Evolutionary conservation across 2,329 filamentous ascomycete genomes (phyloP), one percentile per base, ranked within the genome.

Genomic region (Arthrobotrys megalospora): DNA sequence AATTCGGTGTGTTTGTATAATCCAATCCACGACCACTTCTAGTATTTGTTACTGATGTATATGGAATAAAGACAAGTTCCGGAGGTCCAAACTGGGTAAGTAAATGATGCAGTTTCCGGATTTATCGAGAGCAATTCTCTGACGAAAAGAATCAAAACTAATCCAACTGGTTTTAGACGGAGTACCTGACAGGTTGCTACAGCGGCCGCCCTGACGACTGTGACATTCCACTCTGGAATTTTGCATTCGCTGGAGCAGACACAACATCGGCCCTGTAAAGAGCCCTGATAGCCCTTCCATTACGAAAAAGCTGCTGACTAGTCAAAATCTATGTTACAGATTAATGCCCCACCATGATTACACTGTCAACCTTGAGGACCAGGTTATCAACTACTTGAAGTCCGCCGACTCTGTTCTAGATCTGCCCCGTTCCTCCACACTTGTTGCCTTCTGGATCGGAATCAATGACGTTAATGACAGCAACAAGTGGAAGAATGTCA

Each of bases 31-130:
- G 28, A 32, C 10, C 14, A 10, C 14, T 34, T 34, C 28, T 52
- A 38, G n/a, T 16, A 21, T 52, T 28, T n/a, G 24, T 41, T 55
- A 19, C 28, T 69, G 19, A 68, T 21, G 1, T 38, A n/a, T 10
- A n/a, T 10, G 8, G 36, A 10, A 5, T 11, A 5, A 28, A 76
- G 72, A 76, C 72, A 41, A 76, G 72, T 16, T 64, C 72, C 6
- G 72, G 43, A n/a, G 72, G 72, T 19, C 72, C 72, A 48, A 76
- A 76, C n/a, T 76, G 72, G 72, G 72, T 76, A 58, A 10, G 45
- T 14, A 43, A 21, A 58, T 14, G 12, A 2, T 50, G 14, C 2
- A 34, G 16, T 10, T 16, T 4, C 24, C 5, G n/a, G 32, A 10
- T 8, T 24, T 34, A 45, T 45, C 2, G 14, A 4, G 12, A 28